Evolutionary conservation across 345 rosid species (phyloP), one percentile per base, ranked within the genome.

Genomic region (Mercurialis annua): DNA sequence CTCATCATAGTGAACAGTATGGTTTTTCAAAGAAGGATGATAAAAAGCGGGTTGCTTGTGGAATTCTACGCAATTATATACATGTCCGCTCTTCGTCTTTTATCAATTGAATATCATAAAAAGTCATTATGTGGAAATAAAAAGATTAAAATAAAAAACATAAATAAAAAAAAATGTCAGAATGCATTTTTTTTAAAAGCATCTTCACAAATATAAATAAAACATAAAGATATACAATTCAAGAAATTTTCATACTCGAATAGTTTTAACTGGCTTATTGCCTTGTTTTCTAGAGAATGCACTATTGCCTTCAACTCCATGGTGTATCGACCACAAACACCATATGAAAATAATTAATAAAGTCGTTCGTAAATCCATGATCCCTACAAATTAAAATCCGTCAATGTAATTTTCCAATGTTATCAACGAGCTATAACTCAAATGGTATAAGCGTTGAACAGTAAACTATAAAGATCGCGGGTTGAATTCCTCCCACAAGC

Each of bases 241-340:
- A 24, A 4, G 24, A 42, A 10, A 8, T 9, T 1, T n/a, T 61
- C 21, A 34, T 31, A 80, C 81, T 67, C 40, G 18, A 42, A 77
- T 61, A 2, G 81, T 74, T 26, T 67, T 74, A 34, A 77, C 51
- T 1, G 76, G 57, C 46, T 64, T 70, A 69, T 21, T 80, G 71
- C 62, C 62, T 70, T 80, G 78, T 48, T 75, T 70, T n/a, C 30
- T 51, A 36, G 76, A 76, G 29, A 73, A 52, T 20, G n/a, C n/a
- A n/a, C 5, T 10, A 20, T n/a, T 60, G 6, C 31, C 29, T 60
- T 24, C 49, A 14, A n/a, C 36, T 56, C n/a, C 23, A 6, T 11
- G 7, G 4, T 27, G 10, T 30, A 2, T 29, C 18, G 30, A 5
- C 8, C 12, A 40, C 5, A 56, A 16, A 56, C 60, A 30, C 60